Evolutionary conservation across 106 monocot species (phyloP), one percentile per base, ranked within the genome.

Genomic region (Xerophyta viscosa): DNA sequence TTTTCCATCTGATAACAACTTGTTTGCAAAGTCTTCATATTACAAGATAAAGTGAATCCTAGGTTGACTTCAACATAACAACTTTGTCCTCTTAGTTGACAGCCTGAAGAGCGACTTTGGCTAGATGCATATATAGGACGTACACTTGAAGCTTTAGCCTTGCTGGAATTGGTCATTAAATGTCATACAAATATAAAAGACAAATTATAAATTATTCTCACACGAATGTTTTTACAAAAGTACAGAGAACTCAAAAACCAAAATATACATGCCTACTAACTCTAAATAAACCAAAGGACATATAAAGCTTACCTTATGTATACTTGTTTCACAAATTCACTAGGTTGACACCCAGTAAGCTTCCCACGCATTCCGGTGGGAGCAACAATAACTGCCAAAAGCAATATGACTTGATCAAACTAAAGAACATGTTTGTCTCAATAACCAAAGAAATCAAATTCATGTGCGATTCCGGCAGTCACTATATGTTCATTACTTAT

Each of bases 351-450:
- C 43, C 94, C 94, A 50, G 70, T 74, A 55, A 96, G 71, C 57
- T 81, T 81, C 29, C 94, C 94, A 24, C 66, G 69, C 84, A 96
- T 82, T 58, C 94, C 94, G 82, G 75, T 84, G 23, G 88, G 81
- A 54, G 88, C 75, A 72, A 85, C 75, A 69, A 88, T 76, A 67
- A 85, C 94, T 96, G 88, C 50, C 60, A 74, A 29, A 56, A 55
- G n/a, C 25, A 25, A 28, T 41, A 52, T 20, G 0, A 54, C 7
- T 6, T 33, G 7, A 31, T 8, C 3, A 20, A 29, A 46, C 42
- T 17, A 30, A 20, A 42, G 28, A 11, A 31, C 22, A 57, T 4
- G 10, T 4, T 12, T 54, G 25, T 24, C 47, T 48, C 20, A 0
- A 48, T 10, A 23, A 23, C 10, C 21, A 48, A n/a, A n/a, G n/a